Evolutionary conservation across 257 asterid species (phyloP), one percentile per base, ranked within the genome.

Genomic region (Penstemon barbatus): DNA sequence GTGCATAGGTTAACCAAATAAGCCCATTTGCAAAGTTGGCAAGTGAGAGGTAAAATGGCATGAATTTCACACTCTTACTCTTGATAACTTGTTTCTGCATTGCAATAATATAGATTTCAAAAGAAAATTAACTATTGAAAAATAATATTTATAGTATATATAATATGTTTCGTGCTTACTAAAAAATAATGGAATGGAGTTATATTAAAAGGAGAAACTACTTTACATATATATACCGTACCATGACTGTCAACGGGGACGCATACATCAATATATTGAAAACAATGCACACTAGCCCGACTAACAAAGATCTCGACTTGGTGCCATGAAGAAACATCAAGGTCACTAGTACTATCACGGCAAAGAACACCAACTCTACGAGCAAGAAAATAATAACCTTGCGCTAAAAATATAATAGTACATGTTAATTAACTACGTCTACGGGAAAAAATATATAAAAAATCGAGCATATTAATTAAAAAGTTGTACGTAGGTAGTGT

Each of bases 51-150:
- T 38, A 67, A 72, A 92, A 83, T 0, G 98, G 98, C 98, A 89
- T 85, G 83, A 63, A 92, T 70, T 84, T 84, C 9, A 89, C 98
- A 54, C 98, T 92, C 83, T 89, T 89, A 1, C 96, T 84, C 65
- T 7, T 59, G 69, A 92, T 87, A 10, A 92, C 98, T 50, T 78
- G 82, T 43, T 52, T 54, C 95, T 91, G 81, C 42, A 59, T 15
- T 15, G 18, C 18, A 15, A 4, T 61, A 58, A 5, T 13, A 43
- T 38, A 39, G 0, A 38, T 4, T 1, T 4, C 19, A 49, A n/a
- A n/a, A 15, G 18, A 15, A 15, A 15, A 15, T 15, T 15, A 15
- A 15, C 18, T 15, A 15, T 15, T 15, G 18, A 15, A 15, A 15
- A 15, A 15, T 15, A 15, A 15, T 15, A 15, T 15, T 15, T 15